Base-by-base conservation (phyloP, 2,329 filamentous ascomycete species). In the Ascomycota sp. region DNA sequence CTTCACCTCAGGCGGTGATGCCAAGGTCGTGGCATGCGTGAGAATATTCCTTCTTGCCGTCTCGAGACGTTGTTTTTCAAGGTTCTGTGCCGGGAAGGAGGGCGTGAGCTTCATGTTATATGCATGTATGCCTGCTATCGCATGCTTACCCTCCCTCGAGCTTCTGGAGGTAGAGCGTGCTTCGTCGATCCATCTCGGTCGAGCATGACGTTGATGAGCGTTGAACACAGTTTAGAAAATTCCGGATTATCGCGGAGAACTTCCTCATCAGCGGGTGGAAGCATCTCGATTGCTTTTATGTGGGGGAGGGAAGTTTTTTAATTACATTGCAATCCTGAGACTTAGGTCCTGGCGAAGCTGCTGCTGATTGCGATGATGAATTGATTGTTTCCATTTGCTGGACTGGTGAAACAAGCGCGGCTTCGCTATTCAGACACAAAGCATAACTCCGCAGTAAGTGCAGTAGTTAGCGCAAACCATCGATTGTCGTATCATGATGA, bases 141-240 rank as follows among this genome's bases (percentile, higher is more conserved):
- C 2, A 64, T 55, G 2, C 52, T 52, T 33, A 60, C 55, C 15
- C 63, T n/a, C n/a, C n/a, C n/a, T n/a, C n/a, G 56, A 41, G 68
- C 59, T 37, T 61, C 60, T 11, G 56, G 55, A 2, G 52, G 49
- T n/a, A 55, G 50, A 38, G 62, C 55, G n/a, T 56, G 49, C 40
- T 57, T 66, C 2, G 65, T 68, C 7, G 69, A 67, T 2, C 63
- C 68, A 45, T 73, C 63, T 0, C 59, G 47, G 37, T 69, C 67
- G 5, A 75, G 55, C 19, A 72, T 45, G 2, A 53, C 53, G 2
- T 55, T 61, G 6, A 61, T 65, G 27, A 75, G 52, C 9, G 56
- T 63, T 11, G 50, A 54, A 46, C 74, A 68, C 5, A 75, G 55
- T 22, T 55, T 52, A n/a, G 64, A 62, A 40, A 75, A 75, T 15